Evolutionary conservation across 2,329 filamentous ascomycete genomes (phyloP).

Genomic region (Arthrobotrys entomopaga): DNA sequence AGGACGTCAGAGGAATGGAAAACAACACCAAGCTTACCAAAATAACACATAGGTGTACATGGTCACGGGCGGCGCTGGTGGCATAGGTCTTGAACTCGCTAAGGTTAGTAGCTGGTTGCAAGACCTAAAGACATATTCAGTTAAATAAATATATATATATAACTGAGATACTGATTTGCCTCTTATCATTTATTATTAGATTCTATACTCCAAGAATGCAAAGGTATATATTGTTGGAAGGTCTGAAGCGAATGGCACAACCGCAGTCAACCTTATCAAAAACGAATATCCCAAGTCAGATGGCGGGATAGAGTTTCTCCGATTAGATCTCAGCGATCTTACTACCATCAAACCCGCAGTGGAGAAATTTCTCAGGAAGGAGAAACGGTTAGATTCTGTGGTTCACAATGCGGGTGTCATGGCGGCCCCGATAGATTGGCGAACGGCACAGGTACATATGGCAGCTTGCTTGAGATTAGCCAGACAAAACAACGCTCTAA

Average conservation of each 20-base stretch:
- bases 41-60: constrained; percentile 61
- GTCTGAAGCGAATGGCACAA: constrained; percentile 63
- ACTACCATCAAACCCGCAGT: constrained; percentile 60
- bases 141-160: too few relatives aligned
- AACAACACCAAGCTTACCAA: background rate
- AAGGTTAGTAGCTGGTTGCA: constrained; percentile 56
- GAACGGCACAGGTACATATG: constrained; percentile 59
- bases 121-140: too few relatives aligned
- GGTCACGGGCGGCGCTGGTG: constrained; percentile 66
- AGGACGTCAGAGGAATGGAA: too few relatives aligned
- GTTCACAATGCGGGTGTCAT: constrained; percentile 66
- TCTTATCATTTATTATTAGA: constrained; percentile 59
- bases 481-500: background rate
- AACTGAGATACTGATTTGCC: too few relatives aligned
- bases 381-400: constrained; percentile 62
- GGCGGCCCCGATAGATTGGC: constrained; percentile 62
- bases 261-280: constrained; percentile 65
- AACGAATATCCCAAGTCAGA: constrained; percentile 61
- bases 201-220: constrained; percentile 68
- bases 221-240: constrained; percentile 70
- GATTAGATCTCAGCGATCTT: constrained; percentile 65
- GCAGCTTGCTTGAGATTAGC: background rate
- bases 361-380: constrained; percentile 59
- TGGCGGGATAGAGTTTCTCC: constrained; percentile 64
- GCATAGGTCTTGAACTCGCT: constrained; percentile 67